Conservation (phyloP, 1,284 basidiomycete genomes). For the Trichosporon sp. region DNA sequence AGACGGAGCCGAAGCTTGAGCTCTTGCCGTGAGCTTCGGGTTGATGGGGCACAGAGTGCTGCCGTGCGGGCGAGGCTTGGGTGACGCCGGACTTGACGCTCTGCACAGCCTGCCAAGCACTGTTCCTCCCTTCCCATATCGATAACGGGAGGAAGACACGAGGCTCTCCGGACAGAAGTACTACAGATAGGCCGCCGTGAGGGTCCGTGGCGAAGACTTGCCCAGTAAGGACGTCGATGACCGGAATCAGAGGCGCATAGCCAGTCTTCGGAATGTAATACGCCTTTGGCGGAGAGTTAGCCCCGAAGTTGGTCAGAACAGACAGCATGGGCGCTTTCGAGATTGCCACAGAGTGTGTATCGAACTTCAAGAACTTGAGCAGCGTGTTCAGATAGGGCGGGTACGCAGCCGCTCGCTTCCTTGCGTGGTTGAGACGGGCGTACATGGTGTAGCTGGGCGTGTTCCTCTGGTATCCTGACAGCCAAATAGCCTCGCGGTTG, state of each 20-base stretch:
- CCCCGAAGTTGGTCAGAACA: constrained; percentile 63
- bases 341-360: constrained; percentile 55
- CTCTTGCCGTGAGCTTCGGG: constrained; percentile 9
- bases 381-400: constrained; percentile 58
- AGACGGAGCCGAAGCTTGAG: constrained; percentile 16
- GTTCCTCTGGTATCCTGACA: constrained; percentile 50
- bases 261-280: constrained; percentile 42
- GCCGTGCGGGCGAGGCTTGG: background rate
- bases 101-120: constrained; percentile 13
- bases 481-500: constrained; percentile 51
- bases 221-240: constrained; percentile 64
- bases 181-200: constrained; percentile 49
- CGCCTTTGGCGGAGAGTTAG: constrained; percentile 42
- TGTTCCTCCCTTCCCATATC: constrained; percentile 17
- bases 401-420: constrained; percentile 57
- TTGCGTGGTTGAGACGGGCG: constrained; percentile 58
- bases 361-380: constrained; percentile 50
- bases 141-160: constrained; percentile 41
- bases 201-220: constrained; percentile 52
- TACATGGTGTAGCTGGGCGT: constrained; percentile 56
- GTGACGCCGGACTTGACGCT: background rate
- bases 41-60: background rate
- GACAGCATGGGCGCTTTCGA: constrained; percentile 64
- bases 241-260: constrained; percentile 54
- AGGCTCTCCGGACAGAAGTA: constrained; percentile 38